phyloP scores from a whole-genome alignment of 768 basidiomycete genomes.

The Boletus tomentosulus region DNA sequence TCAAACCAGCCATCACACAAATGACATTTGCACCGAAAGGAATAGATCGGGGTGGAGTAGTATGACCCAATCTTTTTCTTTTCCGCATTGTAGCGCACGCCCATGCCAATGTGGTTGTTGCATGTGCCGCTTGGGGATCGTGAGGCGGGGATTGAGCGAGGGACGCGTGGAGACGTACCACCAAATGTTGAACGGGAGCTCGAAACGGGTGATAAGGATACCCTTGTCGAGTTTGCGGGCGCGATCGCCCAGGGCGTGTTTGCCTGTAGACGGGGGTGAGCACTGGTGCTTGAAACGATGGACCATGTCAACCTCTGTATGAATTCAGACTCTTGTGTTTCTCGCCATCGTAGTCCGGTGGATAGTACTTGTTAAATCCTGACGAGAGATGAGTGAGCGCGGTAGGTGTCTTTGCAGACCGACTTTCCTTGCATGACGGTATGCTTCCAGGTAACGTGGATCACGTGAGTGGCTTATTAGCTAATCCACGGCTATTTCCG shows the following conservation, averaged over 20 bases:
- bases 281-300: neutral
- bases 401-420: neutral
- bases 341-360: constrained; percentile 69
- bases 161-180: constrained; percentile 51
- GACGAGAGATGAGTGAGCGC: constrained; percentile 6
- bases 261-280: constrained; percentile 49
- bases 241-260: constrained; percentile 89
- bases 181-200: constrained; percentile 95
- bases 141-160: neutral
- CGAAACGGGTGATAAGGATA: constrained; percentile 92
- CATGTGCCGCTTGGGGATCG: constrained; percentile 69
- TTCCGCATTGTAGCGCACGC: constrained; percentile 99
- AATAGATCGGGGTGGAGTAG: constrained; percentile 90
- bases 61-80: constrained; percentile 97
- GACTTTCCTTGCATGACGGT: constrained; percentile 42
- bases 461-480: constrained; percentile 10
- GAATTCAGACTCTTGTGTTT: constrained; percentile 71
- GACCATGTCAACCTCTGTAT: constrained; percentile 51
- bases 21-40: constrained; percentile 97
- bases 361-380: constrained; percentile 81
- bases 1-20: constrained; percentile 97
- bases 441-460: neutral
- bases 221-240: constrained; percentile 96
- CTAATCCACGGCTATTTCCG: constrained; percentile 14
- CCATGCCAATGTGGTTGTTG: constrained; percentile 96